Evolutionary conservation across 306 rosid genomes (phyloP).

Genomic region (Dalbergia cochinchinensis): DNA sequence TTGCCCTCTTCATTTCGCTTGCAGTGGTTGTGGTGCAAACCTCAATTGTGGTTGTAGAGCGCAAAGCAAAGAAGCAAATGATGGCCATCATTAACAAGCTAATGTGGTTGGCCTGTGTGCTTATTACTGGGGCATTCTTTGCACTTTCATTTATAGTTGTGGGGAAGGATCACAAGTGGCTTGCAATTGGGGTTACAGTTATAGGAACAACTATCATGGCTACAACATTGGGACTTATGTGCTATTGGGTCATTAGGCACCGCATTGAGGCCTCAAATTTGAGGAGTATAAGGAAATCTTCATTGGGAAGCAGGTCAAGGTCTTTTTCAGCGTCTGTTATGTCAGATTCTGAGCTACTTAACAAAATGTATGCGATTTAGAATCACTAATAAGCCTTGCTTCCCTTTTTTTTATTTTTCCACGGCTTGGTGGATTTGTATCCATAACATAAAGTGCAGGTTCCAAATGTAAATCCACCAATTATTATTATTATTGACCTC

Average conservation of each 20-base stretch:
- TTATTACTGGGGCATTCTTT: constrained; percentile 77
- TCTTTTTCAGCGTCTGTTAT: constrained; percentile 71
- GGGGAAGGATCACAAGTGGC: constrained; percentile 70
- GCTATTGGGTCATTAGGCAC: constrained; percentile 86
- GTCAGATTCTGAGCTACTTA: constrained; percentile 85
- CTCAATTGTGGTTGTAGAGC: constrained; percentile 85
- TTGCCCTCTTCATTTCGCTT: constrained; percentile 89
- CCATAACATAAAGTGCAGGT: background rate
- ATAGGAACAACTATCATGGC: constrained; percentile 91
- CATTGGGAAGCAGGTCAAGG: constrained; percentile 77
- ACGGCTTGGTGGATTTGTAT: constrained; percentile 4
- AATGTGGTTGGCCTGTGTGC: constrained; percentile 94
- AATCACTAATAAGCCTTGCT: constrained; percentile 5
- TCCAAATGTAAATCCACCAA: background rate
- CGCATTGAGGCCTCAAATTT: constrained; percentile 81
- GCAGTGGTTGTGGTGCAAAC: constrained; percentile 97
- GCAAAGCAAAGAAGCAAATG: constrained; percentile 98
- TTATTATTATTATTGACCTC: background rate
- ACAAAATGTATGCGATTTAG: constrained; percentile 86
- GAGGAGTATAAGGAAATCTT: constrained; percentile 70
- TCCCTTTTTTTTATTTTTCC: background rate
- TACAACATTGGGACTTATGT: constrained; percentile 81
- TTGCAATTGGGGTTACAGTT: constrained; percentile 81
- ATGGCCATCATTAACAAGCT: constrained; percentile 95
- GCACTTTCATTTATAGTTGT: constrained; percentile 87